Evolutionary conservation across 257 asterid species (phyloP), one percentile per base, ranked within the genome.

Genomic region (Nicotiana sylvestris): DNA sequence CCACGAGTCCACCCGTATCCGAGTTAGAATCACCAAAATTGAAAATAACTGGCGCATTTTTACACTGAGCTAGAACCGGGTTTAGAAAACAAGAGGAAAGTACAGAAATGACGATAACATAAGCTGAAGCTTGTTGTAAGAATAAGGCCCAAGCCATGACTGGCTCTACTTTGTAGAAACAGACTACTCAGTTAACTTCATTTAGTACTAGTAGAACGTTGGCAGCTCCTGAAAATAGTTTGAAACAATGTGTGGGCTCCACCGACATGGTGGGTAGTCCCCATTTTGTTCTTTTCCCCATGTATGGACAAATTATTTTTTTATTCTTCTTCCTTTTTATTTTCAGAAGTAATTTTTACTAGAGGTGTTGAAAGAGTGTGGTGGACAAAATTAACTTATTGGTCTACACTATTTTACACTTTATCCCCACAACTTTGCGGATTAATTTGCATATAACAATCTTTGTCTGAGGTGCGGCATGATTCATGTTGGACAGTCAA

Each of bases 21-120:
- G 99, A 94, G 87, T 95, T 95, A 37, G 99, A 95, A 83, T 95
- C 98, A 43, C 99, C 99, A 84, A 95, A 95, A 82, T 90, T 94
- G 92, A 95, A 95, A 56, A 95, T 92, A 67, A 89, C 33, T 4
- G 98, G 97, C 51, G 91, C 85, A 29, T 74, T 90, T 29, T 30
- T 84, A 86, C 98, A 93, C 68, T 32, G 43, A 56, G 82, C 53
- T 17, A 9, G 30, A 82, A 86, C 88, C 8, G 84, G 79, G 30
- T 25, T 39, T 49, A 67, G 55, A 4, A 29, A 84, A 74, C 61
- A 81, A 64, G 53, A 84, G 77, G 30, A 72, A 83, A 80, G 16
- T n/a, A 76, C 46, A 35, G 62, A 85, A 68, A 86, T 46, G 0
- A 72, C 13, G 3, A 72, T 6, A 72, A 49, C 51, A 61, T 49